A percentile compares a stretch with the other conserved stretches of the same genome.
Conservation (phyloP, 495 filamentous ascomycete genomes). For the Aspergillus conjunctus region DNA sequence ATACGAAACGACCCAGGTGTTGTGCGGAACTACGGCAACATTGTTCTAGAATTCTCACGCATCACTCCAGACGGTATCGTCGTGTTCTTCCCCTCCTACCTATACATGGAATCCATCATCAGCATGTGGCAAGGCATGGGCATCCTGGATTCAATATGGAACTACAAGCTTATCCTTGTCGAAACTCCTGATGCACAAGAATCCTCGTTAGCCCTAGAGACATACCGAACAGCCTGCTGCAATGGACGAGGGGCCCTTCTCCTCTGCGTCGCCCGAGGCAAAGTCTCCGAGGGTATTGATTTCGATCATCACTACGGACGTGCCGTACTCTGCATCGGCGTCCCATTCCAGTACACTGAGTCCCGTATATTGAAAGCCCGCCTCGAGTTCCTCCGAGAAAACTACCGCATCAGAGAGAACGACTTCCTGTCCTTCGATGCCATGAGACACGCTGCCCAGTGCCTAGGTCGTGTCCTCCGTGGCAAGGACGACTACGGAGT, state of each 20-base stretch:
- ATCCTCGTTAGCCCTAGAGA: conserved; percentile 92
- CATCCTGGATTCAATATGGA: conserved; percentile 97
- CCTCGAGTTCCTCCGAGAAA: conserved; percentile 93
- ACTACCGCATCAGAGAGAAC: conserved; percentile 94
- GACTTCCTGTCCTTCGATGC: conserved; percentile 99
- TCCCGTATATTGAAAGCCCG: conserved; percentile 95
- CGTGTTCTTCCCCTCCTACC: conserved; percentile 97
- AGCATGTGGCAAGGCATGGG: conserved; percentile 99
- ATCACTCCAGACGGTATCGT: conserved; percentile 97
- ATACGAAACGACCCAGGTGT: conserved; percentile 93
- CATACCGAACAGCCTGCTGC: conserved; percentile 94
- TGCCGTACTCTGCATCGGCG: conserved; percentile 94
- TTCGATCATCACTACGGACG: conserved; percentile 99
- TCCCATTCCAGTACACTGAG: conserved; percentile 98
- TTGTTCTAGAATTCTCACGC: conserved; percentile 90
- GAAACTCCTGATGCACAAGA: conserved; percentile 98
- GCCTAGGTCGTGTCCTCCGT: conserved; percentile 89
- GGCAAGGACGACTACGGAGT: conserved; percentile 99
- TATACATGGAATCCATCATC: conserved; percentile 99
- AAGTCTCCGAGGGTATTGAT: conserved; percentile 97
- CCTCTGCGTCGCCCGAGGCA: conserved; percentile 92
- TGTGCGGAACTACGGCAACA: conserved; percentile 90
- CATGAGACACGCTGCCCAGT: conserved; percentile 97
- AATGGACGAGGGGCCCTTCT: conserved; percentile 94
- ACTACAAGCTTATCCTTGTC: conserved; percentile 97